phyloP scores from a whole-genome alignment of 2,329 filamentous ascomycete genomes.

The Dactylellina haptotyla region DNA sequence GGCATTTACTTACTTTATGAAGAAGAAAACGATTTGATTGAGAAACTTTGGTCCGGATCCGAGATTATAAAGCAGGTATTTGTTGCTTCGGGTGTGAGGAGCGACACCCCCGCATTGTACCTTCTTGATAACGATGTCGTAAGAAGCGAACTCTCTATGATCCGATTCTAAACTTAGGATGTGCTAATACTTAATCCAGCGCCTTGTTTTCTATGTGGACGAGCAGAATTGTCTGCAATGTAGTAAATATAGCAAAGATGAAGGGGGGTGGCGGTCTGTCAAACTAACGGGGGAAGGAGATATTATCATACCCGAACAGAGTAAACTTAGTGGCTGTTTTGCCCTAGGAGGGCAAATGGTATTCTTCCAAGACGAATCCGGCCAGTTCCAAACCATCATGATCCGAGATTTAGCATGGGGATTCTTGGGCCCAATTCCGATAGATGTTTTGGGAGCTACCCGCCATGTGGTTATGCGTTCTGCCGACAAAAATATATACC shows the following conservation, averaged over 20 bases:
- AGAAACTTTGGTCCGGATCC: constrained; percentile 18
- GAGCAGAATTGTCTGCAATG: constrained; percentile 6
- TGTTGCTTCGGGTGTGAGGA: constrained; percentile 17
- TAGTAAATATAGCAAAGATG: constrained; percentile 16
- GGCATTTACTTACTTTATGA: constrained; percentile 25
- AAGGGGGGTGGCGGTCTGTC: constrained; percentile 15
- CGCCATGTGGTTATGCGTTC: constrained; percentile 5
- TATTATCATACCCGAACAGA: constrained; percentile 9
- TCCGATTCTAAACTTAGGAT: not conserved
- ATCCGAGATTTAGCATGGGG: constrained; percentile 12
- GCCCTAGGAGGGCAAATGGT: constrained; percentile 5
- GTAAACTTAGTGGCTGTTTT: constrained; percentile 26
- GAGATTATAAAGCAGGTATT: constrained; percentile 12
- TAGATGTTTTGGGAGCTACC: constrained; percentile 1
- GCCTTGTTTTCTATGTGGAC: constrained; percentile 21
- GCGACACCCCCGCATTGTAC: constrained; percentile 18
- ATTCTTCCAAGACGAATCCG: constrained; percentile 25
- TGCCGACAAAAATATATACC: constrained; percentile 4
- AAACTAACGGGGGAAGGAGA: not conserved
- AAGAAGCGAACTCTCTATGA: not conserved
- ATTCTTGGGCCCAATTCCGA: not conserved
- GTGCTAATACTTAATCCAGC: constrained; percentile 15
- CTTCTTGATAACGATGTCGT: constrained; percentile 16
- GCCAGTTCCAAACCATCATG: constrained; percentile 10
- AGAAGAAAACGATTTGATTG: constrained; percentile 24